A percentile compares a stretch with the other conserved stretches of the same genome.
Conservation (phyloP, 2,329 filamentous ascomycete species). For the Microsporum canis region DNA sequence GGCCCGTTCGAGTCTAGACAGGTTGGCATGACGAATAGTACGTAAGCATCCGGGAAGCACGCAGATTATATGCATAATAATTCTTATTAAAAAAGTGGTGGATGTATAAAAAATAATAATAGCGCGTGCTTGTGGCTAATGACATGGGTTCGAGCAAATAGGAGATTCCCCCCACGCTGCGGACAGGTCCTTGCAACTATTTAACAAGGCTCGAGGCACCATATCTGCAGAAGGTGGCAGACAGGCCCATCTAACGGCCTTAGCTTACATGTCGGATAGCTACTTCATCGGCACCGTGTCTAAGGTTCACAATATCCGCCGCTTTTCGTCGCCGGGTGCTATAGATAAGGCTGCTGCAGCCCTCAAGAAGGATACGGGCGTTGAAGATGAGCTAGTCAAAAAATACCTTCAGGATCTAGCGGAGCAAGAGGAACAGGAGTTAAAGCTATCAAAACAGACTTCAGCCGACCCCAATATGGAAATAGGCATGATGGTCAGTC, state of each 20-base stretch:
- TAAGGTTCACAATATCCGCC: slow-evolving; percentile 68
- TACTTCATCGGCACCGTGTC: slow-evolving; percentile 87
- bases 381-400: slow-evolving; percentile 31
- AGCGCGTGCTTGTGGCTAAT: neutral
- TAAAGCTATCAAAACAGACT: slow-evolving; percentile 14
- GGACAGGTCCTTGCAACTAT: slow-evolving; percentile 54
- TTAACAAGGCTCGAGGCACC: slow-evolving; percentile 42
- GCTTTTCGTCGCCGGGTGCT: slow-evolving; percentile 48
- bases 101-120: neutral
- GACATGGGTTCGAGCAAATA: slow-evolving; percentile 16
- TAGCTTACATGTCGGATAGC: slow-evolving; percentile 87
- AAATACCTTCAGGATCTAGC: slow-evolving; percentile 33
- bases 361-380: slow-evolving; percentile 34
- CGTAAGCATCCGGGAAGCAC: slow-evolving; percentile 12
- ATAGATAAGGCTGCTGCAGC: slow-evolving; percentile 30
- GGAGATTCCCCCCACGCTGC: slow-evolving; percentile 42
- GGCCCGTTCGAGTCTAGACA: slow-evolving; percentile 49
- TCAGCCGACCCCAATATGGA: slow-evolving; percentile 21
- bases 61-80: too few species aligned
- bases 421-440: slow-evolving; percentile 32
- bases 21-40: slow-evolving; percentile 47
- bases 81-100: neutral
- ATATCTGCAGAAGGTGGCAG: slow-evolving; percentile 65
- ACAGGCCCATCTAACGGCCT: slow-evolving; percentile 69
- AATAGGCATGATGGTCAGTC: slow-evolving; percentile 42